Base-by-base conservation (phyloP, 257 asterid genomes). In the Ballota nigra region DNA sequence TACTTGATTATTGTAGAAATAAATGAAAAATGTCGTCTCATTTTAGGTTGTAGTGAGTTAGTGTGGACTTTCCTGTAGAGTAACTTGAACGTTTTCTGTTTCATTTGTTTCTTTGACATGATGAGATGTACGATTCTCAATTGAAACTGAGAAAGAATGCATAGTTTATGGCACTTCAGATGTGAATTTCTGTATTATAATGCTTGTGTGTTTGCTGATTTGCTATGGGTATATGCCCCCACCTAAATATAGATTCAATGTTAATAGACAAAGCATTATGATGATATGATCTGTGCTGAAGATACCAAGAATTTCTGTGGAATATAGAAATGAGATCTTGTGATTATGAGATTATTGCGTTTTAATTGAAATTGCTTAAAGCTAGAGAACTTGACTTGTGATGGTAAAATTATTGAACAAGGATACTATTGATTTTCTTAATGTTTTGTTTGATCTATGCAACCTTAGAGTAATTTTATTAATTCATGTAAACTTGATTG, bases 211-310 rank as follows among this genome's bases (percentile, higher is more conserved):
- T 57, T 20, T 53, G 28, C 13, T 57, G 18, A 15, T n/a, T 7
- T 29, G 29, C 28, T 52, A 2, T 58, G 53, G 19, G 19, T 24
- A 4, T 18, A 61, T 51, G 61, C 47, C 36, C 10, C 52, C 57
- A 49, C 11, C 57, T 18, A 16, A 51, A 18, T 18, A 49, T n/a
- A 49, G 57, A 16, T 49, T 18, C 5, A 8, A 16, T 51, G 13
- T 53, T 19, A 53, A 18, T 53, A 20, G 20, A 53, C 60, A 8
- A 53, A 53, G 60, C 15, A 2, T 8, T 8, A 53, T 20, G 6
- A 57, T 19, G 62, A 53, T 53, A 13, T 77, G 38, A 55, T 65
- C n/a, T 19, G 19, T 11, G 22, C 15, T 76, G 64, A 57, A 70
- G 45, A 64, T 70, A 49, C 43, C 13, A 26, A n/a, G 49, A 56